phyloP scores from a whole-genome alignment of 2,329 filamentous ascomycete species.

The Penicillium sp. region DNA sequence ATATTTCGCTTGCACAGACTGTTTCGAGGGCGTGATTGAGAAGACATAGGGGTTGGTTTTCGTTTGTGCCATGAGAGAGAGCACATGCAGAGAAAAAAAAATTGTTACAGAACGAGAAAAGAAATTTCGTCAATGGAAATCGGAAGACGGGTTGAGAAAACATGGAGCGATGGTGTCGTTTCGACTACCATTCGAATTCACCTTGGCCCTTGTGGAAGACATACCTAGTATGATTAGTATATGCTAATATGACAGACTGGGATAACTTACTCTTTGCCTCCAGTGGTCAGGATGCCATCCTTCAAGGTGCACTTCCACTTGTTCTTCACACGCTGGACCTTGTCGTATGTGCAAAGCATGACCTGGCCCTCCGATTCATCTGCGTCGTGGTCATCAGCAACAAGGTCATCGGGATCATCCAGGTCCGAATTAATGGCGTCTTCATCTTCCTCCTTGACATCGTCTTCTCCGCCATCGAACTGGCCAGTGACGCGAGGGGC shows the following conservation, averaged over 20 bases:
- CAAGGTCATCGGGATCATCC: slow-evolving; percentile 86
- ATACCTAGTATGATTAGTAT: slow-evolving; percentile 55
- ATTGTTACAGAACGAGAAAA: slow-evolving; percentile 19
- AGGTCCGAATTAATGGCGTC: slow-evolving; percentile 98
- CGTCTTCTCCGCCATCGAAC: slow-evolving; percentile 56
- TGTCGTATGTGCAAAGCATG: slow-evolving; percentile 99
- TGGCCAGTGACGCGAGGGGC: slow-evolving; percentile 40
- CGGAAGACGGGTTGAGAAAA: background rate
- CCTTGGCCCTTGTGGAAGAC: slow-evolving; percentile 97
- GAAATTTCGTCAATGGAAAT: slow-evolving; percentile 1
- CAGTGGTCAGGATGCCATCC: slow-evolving; percentile 90
- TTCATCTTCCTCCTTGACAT: slow-evolving; percentile 68
- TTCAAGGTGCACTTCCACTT: slow-evolving; percentile 99
- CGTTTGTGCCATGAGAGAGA: slow-evolving; percentile 4
- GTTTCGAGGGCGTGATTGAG: slow-evolving; percentile 12
- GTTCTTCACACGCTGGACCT: slow-evolving; percentile 98
- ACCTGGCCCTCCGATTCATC: slow-evolving; percentile 81
- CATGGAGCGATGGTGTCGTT: background rate
- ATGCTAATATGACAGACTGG: background rate
- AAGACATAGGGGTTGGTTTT: slow-evolving; percentile 14
- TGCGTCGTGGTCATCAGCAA: slow-evolving; percentile 80
- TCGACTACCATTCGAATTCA: slow-evolving; percentile 91
- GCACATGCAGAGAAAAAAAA: slow-evolving; percentile 3
- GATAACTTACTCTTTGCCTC: slow-evolving; percentile 73
- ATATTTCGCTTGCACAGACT: slow-evolving; percentile 15